A percentile compares a stretch with the other conserved stretches of the same genome.
These are phyloP conservation scores for Tetracentron sinense DNA, from an alignment of 164 flowering plant genomes.

Conservation along the genomic window DNA sequence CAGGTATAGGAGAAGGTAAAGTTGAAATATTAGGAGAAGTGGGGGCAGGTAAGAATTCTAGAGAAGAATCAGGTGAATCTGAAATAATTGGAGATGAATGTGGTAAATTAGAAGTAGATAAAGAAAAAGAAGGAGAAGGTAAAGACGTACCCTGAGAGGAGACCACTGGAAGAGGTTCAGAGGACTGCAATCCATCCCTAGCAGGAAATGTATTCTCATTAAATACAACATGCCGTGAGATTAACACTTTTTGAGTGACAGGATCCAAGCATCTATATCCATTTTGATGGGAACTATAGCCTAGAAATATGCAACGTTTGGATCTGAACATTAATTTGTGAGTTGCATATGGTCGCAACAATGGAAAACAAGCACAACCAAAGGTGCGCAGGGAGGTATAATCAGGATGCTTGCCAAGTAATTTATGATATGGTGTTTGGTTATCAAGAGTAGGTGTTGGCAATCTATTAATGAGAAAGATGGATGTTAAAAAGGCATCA, in stretches of 20 bases:
- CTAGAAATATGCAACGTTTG: slow-evolving; percentile 4
- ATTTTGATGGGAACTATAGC: background rate
- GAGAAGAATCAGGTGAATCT: too few species aligned
- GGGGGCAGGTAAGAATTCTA: too few species aligned
- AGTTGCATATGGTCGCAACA: background rate
- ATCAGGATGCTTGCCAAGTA: background rate
- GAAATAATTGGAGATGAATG: too few species aligned
- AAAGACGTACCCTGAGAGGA: background rate
- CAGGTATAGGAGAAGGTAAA: too few species aligned
- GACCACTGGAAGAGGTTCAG: background rate
- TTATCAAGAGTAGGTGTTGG: background rate
- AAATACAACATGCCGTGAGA: slow-evolving; percentile 5
- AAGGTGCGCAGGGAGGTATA: background rate
- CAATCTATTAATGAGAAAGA: background rate
- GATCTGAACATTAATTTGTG: background rate
- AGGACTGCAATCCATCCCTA: background rate
- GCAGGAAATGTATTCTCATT: slow-evolving; percentile 2
- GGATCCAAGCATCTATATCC: slow-evolving; percentile 4
- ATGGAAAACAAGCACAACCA: slow-evolving; percentile 5
- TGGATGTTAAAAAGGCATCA: too few species aligned
- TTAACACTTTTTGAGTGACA: background rate
- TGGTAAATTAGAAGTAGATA: too few species aligned
- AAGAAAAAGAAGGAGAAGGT: too few species aligned
- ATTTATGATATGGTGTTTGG: background rate
- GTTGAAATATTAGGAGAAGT: too few species aligned